Evolutionary conservation across 179 eudicot species (phyloP).

Genomic region (Drosera spatulata): DNA sequence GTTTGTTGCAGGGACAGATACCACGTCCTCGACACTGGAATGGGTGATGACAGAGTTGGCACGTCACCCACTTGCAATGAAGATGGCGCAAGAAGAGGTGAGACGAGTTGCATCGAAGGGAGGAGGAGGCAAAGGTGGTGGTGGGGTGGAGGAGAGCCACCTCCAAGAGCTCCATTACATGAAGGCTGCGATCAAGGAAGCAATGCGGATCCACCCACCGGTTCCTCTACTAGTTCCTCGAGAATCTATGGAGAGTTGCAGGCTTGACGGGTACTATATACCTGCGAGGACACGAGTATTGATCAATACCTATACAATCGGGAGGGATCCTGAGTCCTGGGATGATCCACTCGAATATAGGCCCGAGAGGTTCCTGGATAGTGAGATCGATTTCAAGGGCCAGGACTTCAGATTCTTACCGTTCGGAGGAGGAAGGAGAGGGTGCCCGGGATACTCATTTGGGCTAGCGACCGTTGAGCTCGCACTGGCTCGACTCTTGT

Average conservation of each 20-base stretch:
- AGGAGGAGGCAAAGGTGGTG: background rate
- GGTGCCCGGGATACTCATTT: constrained; percentile 37
- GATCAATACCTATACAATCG: constrained; percentile 39
- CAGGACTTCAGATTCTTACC: constrained; percentile 41
- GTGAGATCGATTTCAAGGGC: constrained; percentile 33
- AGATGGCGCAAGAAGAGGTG: constrained; percentile 25
- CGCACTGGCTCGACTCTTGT: constrained; percentile 34
- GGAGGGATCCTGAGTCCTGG: constrained; percentile 37
- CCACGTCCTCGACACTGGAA: constrained; percentile 34
- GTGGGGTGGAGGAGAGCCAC: constrained; percentile 22
- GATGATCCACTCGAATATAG: constrained; percentile 28
- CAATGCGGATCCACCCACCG: constrained; percentile 43
- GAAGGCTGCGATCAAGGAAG: constrained; percentile 37
- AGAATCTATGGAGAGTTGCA: constrained; percentile 36
- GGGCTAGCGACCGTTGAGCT: constrained; percentile 42
- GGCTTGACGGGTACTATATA: constrained; percentile 26
- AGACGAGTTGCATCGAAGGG: constrained; percentile 8
- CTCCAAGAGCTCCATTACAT: constrained; percentile 22
- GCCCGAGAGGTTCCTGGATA: constrained; percentile 36
- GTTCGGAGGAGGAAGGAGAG: constrained; percentile 56
- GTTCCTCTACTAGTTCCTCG: constrained; percentile 50
- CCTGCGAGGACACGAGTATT: constrained; percentile 30
- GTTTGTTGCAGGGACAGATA: constrained; percentile 47
- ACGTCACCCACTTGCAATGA: constrained; percentile 25
- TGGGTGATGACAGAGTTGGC: constrained; percentile 41